phyloP scores from a whole-genome alignment of 345 rosid species.

The Heritiera fomes region DNA sequence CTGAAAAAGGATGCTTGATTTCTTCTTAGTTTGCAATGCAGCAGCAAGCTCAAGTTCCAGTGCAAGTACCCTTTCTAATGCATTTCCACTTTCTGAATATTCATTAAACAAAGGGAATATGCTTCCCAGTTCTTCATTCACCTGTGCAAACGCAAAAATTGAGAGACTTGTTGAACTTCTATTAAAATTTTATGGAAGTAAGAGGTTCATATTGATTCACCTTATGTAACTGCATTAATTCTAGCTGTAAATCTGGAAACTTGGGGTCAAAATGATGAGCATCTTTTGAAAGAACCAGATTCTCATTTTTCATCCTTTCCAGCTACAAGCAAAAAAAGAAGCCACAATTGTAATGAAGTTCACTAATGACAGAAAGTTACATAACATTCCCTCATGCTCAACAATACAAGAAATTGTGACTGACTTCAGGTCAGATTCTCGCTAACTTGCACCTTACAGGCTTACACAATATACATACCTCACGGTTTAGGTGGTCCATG shows the following conservation, averaged over 20 bases:
- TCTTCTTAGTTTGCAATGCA: slow-evolving; percentile 74
- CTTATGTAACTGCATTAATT: slow-evolving; percentile 66
- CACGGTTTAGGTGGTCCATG: slow-evolving; percentile 84
- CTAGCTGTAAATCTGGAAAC: slow-evolving; percentile 66
- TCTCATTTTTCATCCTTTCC: slow-evolving; percentile 95
- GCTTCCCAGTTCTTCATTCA: slow-evolving; percentile 77
- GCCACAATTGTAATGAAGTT: neutral
- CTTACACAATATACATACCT: slow-evolving; percentile 48
- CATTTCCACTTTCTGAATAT: slow-evolving; percentile 56
- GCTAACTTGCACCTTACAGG: slow-evolving; percentile 12
- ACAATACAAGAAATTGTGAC: neutral
- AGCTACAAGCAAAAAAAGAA: slow-evolving; percentile 45
- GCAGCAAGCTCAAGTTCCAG: slow-evolving; percentile 91
- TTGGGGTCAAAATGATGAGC: slow-evolving; percentile 46
- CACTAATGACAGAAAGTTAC: neutral
- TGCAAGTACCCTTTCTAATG: slow-evolving; percentile 89
- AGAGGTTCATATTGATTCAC: slow-evolving; percentile 36
- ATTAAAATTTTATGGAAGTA: slow-evolving; percentile 19
- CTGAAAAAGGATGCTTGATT: slow-evolving; percentile 65
- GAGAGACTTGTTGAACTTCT: slow-evolving; percentile 10
- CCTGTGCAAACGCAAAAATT: slow-evolving; percentile 47
- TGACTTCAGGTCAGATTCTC: neutral
- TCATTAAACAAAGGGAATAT: slow-evolving; percentile 65
- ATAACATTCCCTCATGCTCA: slow-evolving; percentile 18
- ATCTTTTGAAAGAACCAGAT: slow-evolving; percentile 53